Percentiles rank a stretch among this genome's conserved stretches.
Evolutionary conservation across 495 filamentous ascomycete genomes (phyloP).

Genomic region (Trichoderma reesei): DNA sequence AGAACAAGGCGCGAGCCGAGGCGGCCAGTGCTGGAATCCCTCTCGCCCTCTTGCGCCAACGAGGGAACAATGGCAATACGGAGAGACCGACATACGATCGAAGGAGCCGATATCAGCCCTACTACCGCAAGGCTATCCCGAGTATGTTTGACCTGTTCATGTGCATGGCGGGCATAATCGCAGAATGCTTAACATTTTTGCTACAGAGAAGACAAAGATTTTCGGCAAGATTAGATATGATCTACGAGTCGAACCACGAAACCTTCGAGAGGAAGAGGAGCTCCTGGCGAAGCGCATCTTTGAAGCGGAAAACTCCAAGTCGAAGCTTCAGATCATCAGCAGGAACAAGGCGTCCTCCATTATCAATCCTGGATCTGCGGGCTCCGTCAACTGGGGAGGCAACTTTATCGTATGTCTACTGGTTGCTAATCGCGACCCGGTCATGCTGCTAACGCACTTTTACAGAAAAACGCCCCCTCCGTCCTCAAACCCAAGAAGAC

Average conservation of each 20-base stretch:
- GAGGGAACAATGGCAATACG: slow-evolving; percentile 24
- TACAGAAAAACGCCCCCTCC: slow-evolving; percentile 32
- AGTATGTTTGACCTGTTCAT: slow-evolving; percentile 43
- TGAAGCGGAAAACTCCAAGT: slow-evolving; percentile 55
- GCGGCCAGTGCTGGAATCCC: slow-evolving; percentile 41
- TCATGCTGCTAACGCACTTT: slow-evolving; percentile 19
- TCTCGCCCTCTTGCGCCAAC: slow-evolving; percentile 35
- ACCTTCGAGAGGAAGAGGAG: slow-evolving; percentile 59
- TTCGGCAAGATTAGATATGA: slow-evolving; percentile 65
- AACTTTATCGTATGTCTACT: slow-evolving; percentile 47
- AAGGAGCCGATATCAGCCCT: slow-evolving; percentile 56
- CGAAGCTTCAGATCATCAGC: slow-evolving; percentile 39
- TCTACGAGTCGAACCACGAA: slow-evolving; percentile 63
- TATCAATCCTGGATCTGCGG: slow-evolving; percentile 42
- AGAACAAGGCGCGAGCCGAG: slow-evolving; percentile 40
- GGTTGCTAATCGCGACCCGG: background rate
- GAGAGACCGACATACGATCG: slow-evolving; percentile 34
- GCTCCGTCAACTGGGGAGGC: slow-evolving; percentile 36
- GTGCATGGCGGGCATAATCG: background rate
- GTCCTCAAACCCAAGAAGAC: slow-evolving; percentile 37
- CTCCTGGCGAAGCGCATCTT: slow-evolving; percentile 50
- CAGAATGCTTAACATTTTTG: background rate
- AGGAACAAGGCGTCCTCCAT: slow-evolving; percentile 27
- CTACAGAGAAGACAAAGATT: slow-evolving; percentile 68
- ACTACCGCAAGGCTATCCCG: slow-evolving; percentile 68